Base-by-base conservation (phyloP, 1,284 basidiomycete genomes). In the Pseudozyma thailandica region DNA sequence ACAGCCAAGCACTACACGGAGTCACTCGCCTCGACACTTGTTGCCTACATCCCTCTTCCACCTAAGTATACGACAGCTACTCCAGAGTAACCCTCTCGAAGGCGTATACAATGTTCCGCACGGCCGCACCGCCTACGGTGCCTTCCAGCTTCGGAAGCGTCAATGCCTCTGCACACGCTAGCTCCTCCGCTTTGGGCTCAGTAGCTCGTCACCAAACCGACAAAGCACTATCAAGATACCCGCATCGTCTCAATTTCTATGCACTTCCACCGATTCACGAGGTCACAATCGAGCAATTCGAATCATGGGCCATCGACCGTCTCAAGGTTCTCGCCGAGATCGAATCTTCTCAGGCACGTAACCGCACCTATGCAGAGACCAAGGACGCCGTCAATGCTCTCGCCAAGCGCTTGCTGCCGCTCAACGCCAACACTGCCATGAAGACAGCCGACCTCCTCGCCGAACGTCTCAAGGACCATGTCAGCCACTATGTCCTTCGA, bases 201-300 rank as follows among this genome's bases (percentile, higher is more conserved):
- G 73, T 77, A n/a, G 61, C 64, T 21, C 60, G 52, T 30, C 70
- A 74, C 23, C 57, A 68, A 21, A 59, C 63, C 38, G 37, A 58
- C 61, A 68, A 41, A 50, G 53, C 48, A 27, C 55, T 66, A 1
- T 50, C 59, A 6, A 52, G 50, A 10, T 81, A 81, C 30, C 80
- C 80, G 18, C 65, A 71, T 43, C 73, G 81, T 23, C 72, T 82
- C 52, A 82, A 79, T 50, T 81, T 82, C 84, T 98, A 98, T 80
- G 89, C 92, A 66, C 85, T 84, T n/a, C 92, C 94, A 13, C 95
- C 95, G 6, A 81, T 88, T 15, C 90, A 90, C 45, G 94, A 98
- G 77, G 90, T 98, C 27, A 95, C 94, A 1, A 87, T 98, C 20
- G 96, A 98, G 81, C 92, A 98, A 72, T 98, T 99, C 75, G 96